These are phyloP conservation scores for Aotearoamyces nothofagi DNA, from an alignment of 2,329 filamentous ascomycete species.

Conservation along the genomic window DNA sequence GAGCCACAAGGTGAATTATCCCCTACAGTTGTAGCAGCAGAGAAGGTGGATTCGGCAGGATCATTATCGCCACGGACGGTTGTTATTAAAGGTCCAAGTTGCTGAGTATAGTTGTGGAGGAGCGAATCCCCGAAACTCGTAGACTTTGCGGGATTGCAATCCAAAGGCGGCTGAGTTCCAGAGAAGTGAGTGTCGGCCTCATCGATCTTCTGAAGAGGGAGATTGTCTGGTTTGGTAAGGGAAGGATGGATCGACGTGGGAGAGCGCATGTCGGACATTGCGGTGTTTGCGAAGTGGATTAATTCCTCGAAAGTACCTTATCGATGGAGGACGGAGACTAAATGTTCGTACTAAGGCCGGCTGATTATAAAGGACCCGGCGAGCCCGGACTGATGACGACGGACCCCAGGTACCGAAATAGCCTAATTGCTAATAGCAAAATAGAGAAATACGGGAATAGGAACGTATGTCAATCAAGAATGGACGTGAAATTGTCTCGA, in stretches of 20 bases:
- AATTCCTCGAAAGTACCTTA: no score
- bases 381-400: no score
- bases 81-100: conserved; percentile 25
- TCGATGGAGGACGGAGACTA: no score
- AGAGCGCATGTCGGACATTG: conserved; percentile 27
- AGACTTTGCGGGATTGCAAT: conserved; percentile 14
- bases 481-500: no score
- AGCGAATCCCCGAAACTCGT: conserved; percentile 20
- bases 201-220: conserved; percentile 12
- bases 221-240: conserved; percentile 23
- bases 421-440: no score
- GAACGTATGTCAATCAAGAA: no score
- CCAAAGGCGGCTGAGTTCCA: no score
- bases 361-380: no score
- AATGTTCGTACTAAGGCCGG: no score
- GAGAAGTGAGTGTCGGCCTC: conserved; percentile 6
- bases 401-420: no score
- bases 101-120: conserved; percentile 25
- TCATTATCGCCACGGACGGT: conserved; percentile 18
- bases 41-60: conserved; percentile 12
- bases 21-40: conserved; percentile 16
- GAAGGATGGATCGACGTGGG: conserved; percentile 35
- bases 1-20: conserved; percentile 10
- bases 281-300: no score
- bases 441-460: no score